Conservation (phyloP, 2,329 filamentous ascomycete genomes). For the Aspergillus sp. region DNA sequence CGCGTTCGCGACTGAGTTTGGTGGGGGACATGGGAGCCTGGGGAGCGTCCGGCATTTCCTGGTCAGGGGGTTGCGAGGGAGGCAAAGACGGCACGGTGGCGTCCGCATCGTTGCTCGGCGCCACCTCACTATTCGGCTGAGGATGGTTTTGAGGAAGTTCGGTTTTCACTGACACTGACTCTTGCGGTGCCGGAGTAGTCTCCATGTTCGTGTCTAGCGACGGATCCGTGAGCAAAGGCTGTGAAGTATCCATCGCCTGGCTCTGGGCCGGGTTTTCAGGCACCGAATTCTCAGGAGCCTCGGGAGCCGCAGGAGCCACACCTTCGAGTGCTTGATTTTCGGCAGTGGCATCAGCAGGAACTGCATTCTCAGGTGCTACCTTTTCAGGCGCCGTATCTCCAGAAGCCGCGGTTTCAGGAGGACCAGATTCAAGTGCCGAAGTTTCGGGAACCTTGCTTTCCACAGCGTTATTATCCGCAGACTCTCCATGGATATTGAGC, state of each 20-base stretch:
- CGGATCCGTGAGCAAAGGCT: too few relatives aligned
- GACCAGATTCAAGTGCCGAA: neutral
- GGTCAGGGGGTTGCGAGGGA: conserved; percentile 27
- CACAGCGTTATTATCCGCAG: neutral
- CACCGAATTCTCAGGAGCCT: neutral
- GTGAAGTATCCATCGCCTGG: too few relatives aligned
- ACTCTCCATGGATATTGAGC: neutral
- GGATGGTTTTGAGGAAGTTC: conserved; percentile 28
- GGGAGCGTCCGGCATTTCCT: conserved; percentile 48
- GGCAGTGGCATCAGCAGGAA: neutral
- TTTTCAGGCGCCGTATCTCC: neutral
- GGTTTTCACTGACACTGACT: conserved; percentile 16
- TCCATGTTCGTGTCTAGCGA: conserved; percentile 6
- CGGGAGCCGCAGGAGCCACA: neutral
- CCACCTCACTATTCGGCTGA: conserved; percentile 7
- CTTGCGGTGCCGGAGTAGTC: conserved; percentile 12
- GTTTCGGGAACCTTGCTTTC: neutral
- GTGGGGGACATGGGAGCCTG: conserved; percentile 41
- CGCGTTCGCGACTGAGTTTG: conserved; percentile 65
- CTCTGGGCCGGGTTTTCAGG: conserved; percentile 6
- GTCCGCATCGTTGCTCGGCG: conserved; percentile 12
- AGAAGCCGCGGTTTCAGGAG: neutral
- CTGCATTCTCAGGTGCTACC: neutral
- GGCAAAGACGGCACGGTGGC: conserved; percentile 11
- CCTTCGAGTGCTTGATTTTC: neutral